Conservation (phyloP, 228 moss, liverwort and hornwort species). For the Sphagnum fallax region DNA sequence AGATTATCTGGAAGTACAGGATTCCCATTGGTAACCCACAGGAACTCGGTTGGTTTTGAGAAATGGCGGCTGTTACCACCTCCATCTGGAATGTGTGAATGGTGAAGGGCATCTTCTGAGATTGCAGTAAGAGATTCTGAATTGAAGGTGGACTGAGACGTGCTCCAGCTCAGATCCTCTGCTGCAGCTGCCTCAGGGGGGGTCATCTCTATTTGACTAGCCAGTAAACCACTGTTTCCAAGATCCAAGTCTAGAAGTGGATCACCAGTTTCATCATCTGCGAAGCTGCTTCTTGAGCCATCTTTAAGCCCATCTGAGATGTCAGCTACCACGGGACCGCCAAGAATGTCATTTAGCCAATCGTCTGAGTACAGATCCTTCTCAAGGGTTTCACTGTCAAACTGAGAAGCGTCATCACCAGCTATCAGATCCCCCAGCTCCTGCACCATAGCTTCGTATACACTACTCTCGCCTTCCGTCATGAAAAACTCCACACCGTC, state of each 20-base stretch:
- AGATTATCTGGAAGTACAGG: conserved; percentile 23
- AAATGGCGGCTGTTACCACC: background rate
- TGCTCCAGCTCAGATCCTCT: no score
- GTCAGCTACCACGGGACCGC: conserved; percentile 40
- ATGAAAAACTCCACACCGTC: conserved; percentile 4
- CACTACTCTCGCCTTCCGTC: conserved; percentile 52
- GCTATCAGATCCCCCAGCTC: conserved; percentile 67
- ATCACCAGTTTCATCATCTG: no score
- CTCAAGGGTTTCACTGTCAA: background rate
- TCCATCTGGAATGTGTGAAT: conserved; percentile 7
- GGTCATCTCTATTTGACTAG: no score
- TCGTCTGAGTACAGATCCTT: conserved; percentile 8
- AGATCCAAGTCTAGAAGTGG: no score
- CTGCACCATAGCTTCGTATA: conserved; percentile 67
- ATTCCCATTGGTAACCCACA: conserved; percentile 8
- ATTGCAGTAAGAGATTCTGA: background rate
- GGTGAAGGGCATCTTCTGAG: background rate
- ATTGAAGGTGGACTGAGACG: background rate
- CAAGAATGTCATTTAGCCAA: conserved; percentile 70
- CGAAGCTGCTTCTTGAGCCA: no score
- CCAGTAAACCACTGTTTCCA: no score
- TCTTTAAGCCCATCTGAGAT: background rate
- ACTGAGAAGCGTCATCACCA: conserved; percentile 2
- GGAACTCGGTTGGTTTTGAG: conserved; percentile 1
- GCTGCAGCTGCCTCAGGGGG: no score